Percentiles rank a stretch among this genome's conserved stretches.
Conservation (phyloP, 2,329 filamentous ascomycete species). For the Cucurbitaria berberidis region DNA sequence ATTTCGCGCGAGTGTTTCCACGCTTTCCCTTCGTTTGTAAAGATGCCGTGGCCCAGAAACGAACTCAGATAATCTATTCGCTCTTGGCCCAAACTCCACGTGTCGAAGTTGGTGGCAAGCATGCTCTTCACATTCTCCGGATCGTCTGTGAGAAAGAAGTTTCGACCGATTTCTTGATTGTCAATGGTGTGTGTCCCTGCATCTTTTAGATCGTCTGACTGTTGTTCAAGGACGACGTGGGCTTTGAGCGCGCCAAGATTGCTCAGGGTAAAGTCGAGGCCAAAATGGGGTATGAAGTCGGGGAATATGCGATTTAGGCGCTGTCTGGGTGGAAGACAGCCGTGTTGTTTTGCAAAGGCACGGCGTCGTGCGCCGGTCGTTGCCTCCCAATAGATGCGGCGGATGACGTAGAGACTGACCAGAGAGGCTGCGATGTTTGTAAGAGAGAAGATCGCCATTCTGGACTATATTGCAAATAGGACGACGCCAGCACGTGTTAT, state of each 20-base stretch:
- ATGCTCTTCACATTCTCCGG: constrained; percentile 34
- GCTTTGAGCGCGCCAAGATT: constrained; percentile 47
- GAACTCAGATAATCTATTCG: constrained; percentile 13
- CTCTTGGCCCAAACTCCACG: constrained; percentile 22
- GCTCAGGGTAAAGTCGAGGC: constrained; percentile 54
- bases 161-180: constrained; percentile 10
- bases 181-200: constrained; percentile 17
- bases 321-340: constrained; percentile 55
- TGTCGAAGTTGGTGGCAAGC: constrained; percentile 22
- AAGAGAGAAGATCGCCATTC: constrained; percentile 25
- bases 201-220: constrained; percentile 2
- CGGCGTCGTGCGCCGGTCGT: constrained; percentile 41
- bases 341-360: constrained; percentile 46
- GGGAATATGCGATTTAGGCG: constrained; percentile 40
- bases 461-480: background rate
- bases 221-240: constrained; percentile 14
- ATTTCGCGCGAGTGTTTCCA: constrained; percentile 39
- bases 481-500: no score
- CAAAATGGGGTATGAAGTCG: constrained; percentile 55
- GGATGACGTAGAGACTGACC: constrained; percentile 13
- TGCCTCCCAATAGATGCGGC: constrained; percentile 32
- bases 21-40: constrained; percentile 28
- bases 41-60: constrained; percentile 27
- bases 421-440: constrained; percentile 17
- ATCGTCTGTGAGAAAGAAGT: constrained; percentile 25